Conservation (phyloP, 805 yeast genomes). For the Suhomyces sp. region DNA sequence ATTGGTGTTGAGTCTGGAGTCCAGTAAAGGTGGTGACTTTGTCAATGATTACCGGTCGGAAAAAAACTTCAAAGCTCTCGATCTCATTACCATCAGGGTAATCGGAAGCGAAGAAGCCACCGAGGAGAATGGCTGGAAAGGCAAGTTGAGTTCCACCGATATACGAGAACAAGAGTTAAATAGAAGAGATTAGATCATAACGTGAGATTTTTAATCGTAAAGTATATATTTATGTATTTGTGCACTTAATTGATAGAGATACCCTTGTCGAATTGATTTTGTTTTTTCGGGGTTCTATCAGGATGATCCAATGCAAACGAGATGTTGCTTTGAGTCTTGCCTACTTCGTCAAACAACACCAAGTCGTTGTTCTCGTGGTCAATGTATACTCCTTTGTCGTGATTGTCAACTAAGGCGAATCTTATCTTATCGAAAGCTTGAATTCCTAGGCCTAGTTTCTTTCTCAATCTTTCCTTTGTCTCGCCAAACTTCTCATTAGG, state of each 20-base stretch:
- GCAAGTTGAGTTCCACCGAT: conserved; percentile 84
- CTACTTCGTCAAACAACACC: conserved; percentile 54
- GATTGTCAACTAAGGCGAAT: conserved; percentile 52
- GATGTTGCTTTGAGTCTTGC: conserved; percentile 39
- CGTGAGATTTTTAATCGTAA: background rate
- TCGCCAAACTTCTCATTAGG: conserved; percentile 63
- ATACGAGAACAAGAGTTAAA: conserved; percentile 42
- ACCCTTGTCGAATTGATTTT: conserved; percentile 38
- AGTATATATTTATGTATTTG: background rate
- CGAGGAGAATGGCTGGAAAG: conserved; percentile 48
- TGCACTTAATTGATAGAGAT: conserved; percentile 34
- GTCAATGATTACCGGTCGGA: conserved; percentile 65
- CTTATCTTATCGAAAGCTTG: conserved; percentile 76
- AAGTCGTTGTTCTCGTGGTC: conserved; percentile 51
- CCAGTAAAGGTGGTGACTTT: conserved; percentile 66
- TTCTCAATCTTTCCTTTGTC: conserved; percentile 66
- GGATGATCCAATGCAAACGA: conserved; percentile 83
- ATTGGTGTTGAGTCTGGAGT: conserved; percentile 77
- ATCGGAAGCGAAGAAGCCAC: conserved; percentile 49
- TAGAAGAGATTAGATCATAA: background rate
- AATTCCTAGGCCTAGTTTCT: conserved; percentile 69
- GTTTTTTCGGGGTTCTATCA: conserved; percentile 59
- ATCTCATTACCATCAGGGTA: conserved; percentile 39
- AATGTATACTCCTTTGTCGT: conserved; percentile 42
- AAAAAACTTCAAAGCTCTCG: conserved; percentile 52